A percentile compares a stretch with the other conserved stretches of the same genome.
Evolutionary conservation across 768 basidiomycete genomes (phyloP).

Genomic region (Porpolomopsis calyptriformis): DNA sequence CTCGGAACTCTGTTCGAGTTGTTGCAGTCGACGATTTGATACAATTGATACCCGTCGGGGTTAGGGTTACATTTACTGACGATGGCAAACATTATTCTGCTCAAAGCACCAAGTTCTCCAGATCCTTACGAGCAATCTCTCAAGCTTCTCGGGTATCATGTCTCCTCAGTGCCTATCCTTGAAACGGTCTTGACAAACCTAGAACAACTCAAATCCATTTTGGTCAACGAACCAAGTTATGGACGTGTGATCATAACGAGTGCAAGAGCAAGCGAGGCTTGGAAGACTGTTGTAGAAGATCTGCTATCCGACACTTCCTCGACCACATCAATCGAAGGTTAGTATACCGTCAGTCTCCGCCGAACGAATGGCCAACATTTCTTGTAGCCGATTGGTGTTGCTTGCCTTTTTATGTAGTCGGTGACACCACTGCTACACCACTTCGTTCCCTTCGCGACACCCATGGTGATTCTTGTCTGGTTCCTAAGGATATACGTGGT

Average conservation of each 20-base stretch:
- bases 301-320: slow-evolving; percentile 5
- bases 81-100: slow-evolving; percentile 33
- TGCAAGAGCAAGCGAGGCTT: slow-evolving; percentile 65
- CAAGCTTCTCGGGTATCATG: slow-evolving; percentile 32
- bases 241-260: slow-evolving; percentile 72
- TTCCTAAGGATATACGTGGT: slow-evolving; percentile 28
- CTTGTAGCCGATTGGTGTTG: slow-evolving; percentile 37
- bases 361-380: slow-evolving; percentile 4
- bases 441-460: slow-evolving; percentile 27
- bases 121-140: slow-evolving; percentile 58
- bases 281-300: slow-evolving; percentile 35
- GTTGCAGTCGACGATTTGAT: no score
- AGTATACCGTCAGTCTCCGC: neutral
- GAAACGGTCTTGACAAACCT: slow-evolving; percentile 52
- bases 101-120: slow-evolving; percentile 29
- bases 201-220: slow-evolving; percentile 30
- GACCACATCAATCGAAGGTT: slow-evolving; percentile 7
- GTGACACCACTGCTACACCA: slow-evolving; percentile 46
- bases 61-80: no score
- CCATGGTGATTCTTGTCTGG: slow-evolving; percentile 15
- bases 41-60: no score
- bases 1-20: no score
- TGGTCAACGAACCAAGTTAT: slow-evolving; percentile 28
- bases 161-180: slow-evolving; percentile 60
- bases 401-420: slow-evolving; percentile 73